Conservation (phyloP, 805 yeast species). For the Hanseniaspora clermontiae region DNA sequence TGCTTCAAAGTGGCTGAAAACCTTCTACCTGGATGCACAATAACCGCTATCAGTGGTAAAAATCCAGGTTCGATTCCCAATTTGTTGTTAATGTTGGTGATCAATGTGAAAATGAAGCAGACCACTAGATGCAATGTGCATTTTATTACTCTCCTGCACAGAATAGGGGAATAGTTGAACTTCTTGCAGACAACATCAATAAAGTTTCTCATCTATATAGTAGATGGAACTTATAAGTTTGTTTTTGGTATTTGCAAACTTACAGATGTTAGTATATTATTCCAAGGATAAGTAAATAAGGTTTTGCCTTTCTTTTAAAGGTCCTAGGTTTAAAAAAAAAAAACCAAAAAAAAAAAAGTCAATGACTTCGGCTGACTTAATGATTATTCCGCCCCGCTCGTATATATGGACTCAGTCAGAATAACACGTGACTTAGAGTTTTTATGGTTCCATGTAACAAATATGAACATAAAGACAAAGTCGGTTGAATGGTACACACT, state of each 20-base stretch:
- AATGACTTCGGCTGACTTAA: not conserved
- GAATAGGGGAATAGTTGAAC: constrained; percentile 23
- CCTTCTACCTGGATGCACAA: constrained; percentile 40
- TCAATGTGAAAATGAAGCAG: constrained; percentile 32
- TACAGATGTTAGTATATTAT: too few relatives aligned
- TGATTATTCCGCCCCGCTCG: too few relatives aligned
- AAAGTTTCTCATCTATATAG: not conserved
- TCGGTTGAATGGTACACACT: too few relatives aligned
- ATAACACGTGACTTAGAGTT: not conserved
- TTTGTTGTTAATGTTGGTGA: constrained; percentile 26
- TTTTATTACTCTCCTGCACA: constrained; percentile 31
- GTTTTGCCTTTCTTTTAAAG: not conserved
- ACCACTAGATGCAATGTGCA: constrained; percentile 31
- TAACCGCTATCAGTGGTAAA: constrained; percentile 35
- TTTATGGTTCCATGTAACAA: too few relatives aligned
- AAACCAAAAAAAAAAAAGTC: not conserved
- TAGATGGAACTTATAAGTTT: too few relatives aligned
- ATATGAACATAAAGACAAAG: too few relatives aligned
- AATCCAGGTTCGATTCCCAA: constrained; percentile 35
- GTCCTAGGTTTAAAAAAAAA: too few relatives aligned
- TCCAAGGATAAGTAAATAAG: too few relatives aligned
- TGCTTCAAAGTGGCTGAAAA: constrained; percentile 37
- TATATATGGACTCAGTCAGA: not conserved
- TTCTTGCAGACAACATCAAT: not conserved
- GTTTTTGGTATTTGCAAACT: too few relatives aligned